phyloP scores from a whole-genome alignment of 306 rosid genomes.

The Quercus robur region DNA sequence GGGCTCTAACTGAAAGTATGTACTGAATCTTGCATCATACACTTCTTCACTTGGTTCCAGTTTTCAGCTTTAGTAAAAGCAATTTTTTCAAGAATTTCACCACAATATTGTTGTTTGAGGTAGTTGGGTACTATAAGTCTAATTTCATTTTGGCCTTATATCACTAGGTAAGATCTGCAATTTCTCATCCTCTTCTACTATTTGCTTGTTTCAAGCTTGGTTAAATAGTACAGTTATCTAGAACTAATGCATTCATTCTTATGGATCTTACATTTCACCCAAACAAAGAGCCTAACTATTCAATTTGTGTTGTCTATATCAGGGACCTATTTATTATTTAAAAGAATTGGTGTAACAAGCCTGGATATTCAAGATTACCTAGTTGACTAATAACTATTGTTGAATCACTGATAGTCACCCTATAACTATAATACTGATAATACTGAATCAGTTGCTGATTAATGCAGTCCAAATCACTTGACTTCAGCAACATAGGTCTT shows the following conservation, averaged over 20 bases:
- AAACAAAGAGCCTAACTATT: too few relatives aligned
- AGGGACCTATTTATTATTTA: too few relatives aligned
- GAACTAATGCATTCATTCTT: too few relatives aligned
- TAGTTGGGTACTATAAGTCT: slow-evolving; percentile 50
- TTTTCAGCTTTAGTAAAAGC: slow-evolving; percentile 84
- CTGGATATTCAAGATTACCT: too few relatives aligned
- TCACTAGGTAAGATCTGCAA: slow-evolving; percentile 50
- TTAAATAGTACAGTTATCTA: too few relatives aligned
- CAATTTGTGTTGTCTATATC: too few relatives aligned
- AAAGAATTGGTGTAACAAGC: too few relatives aligned
- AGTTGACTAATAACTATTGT: too few relatives aligned
- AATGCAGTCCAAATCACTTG: slow-evolving; percentile 57
- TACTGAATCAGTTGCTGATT: slow-evolving; percentile 3
- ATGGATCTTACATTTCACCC: too few relatives aligned
- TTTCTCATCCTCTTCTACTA: neutral
- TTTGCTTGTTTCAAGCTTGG: neutral
- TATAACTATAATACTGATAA: too few relatives aligned
- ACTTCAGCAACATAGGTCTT: slow-evolving; percentile 34
- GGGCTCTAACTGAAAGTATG: too few relatives aligned
- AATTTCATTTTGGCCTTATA: slow-evolving; percentile 68
- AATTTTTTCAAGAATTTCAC: slow-evolving; percentile 73
- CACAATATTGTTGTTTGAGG: slow-evolving; percentile 23
- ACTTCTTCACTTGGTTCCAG: slow-evolving; percentile 29
- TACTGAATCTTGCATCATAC: neutral
- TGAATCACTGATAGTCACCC: too few relatives aligned